Base-by-base conservation (phyloP, 805 yeast species). In the Ogataea naganishii region DNA sequence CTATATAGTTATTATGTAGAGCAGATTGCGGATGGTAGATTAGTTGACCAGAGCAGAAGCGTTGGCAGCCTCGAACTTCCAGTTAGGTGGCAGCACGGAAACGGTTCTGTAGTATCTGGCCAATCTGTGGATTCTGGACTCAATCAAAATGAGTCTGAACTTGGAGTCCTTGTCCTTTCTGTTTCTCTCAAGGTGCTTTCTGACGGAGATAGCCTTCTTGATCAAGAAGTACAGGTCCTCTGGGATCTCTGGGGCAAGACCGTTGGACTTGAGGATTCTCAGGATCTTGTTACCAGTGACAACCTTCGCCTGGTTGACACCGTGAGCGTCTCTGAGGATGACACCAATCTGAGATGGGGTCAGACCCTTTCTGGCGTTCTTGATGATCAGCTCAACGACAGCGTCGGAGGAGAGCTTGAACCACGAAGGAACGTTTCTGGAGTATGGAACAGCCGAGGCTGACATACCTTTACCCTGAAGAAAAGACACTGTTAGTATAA, bases 61-160 rank as follows among this genome's bases (percentile, higher is more conserved):
- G 63, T 98, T 92, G 64, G 98, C 95, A 54, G 98, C 89, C 78
- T 92, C 99, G 94, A 83, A 92, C 77, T 92, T 92, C 99, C 99
- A 92, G 92, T 82, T 88, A 66, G 99, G 97, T 58, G 99, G 98
- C 64, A 92, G 80, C 59, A 92, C 97, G 62, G 95, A 75, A 58
- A 85, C 95, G 58, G 96, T 84, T 85, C 96, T 89, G 96, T 92
- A 92, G 94, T 92, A 92, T 77, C 99, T 84, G 56, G 98, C 95
- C 66, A 92, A 83, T 81, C 99, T 89, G 95, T 92, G 99, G 76
- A 92, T 92, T 86, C 99, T 88, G 49, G 97, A 89, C 77, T 92
- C 99, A 69, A 92, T 88, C 70, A 92, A 81, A 92, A 92, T 92
- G 64, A 92, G 85, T 81, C 99, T 85, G 95, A 92, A 92, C 76